These are phyloP conservation scores for Trypanosoma conorhini DNA, from an alignment of 208 protist species.

Conservation along the genomic window DNA sequence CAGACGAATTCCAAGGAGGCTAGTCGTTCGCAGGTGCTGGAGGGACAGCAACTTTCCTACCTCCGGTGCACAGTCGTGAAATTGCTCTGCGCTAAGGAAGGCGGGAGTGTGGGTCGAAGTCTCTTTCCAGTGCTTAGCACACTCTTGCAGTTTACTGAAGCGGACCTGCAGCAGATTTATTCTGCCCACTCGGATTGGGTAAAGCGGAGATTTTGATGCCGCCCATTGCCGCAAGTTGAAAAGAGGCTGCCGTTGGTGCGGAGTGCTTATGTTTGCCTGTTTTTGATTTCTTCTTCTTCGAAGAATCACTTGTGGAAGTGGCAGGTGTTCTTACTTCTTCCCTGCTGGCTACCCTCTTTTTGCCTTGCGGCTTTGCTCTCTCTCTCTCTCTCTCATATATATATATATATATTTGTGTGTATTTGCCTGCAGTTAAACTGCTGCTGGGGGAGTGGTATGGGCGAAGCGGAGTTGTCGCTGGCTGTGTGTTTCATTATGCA, in stretches of 20 bases:
- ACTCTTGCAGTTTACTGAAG: constrained; percentile 58
- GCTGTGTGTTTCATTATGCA: background rate
- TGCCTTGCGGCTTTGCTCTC: background rate
- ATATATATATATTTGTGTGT: constrained; percentile 10
- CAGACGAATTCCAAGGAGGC: constrained; percentile 16
- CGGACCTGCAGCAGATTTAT: constrained; percentile 53
- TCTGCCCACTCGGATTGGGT: constrained; percentile 50
- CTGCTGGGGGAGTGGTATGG: background rate
- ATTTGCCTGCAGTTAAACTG: background rate
- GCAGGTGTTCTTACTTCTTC: background rate
- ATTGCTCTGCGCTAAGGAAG: constrained; percentile 55
- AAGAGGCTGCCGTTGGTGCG: background rate
- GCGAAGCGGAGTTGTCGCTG: background rate
- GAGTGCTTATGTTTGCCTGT: background rate
- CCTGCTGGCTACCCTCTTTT: too few species aligned
- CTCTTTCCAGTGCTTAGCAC: constrained; percentile 79
- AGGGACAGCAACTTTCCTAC: constrained; percentile 69
- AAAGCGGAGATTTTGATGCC: constrained; percentile 24
- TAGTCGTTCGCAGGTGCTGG: constrained; percentile 27
- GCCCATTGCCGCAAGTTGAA: background rate
- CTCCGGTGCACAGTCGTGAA: constrained; percentile 69
- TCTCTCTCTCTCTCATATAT: background rate
- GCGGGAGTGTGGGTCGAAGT: constrained; percentile 47
- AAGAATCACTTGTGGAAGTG: background rate
- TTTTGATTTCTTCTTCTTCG: background rate